A percentile compares a stretch with the other conserved stretches of the same genome.
Evolutionary conservation across 495 filamentous ascomycete genomes (phyloP).

Genomic region (Talaromyces stipitatus): DNA sequence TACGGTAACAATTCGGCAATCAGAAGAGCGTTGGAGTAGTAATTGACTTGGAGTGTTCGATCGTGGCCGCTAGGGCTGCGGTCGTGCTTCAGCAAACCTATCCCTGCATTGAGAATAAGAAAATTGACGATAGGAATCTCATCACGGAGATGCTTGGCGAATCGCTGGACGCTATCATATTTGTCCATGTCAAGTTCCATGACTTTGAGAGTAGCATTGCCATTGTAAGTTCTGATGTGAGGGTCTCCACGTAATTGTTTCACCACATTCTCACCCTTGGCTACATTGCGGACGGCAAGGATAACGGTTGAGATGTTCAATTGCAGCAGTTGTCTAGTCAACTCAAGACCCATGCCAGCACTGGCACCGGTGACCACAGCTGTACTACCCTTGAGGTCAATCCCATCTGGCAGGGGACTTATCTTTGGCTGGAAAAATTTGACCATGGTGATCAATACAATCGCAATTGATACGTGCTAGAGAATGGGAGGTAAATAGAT

Average conservation of each 20-base stretch:
- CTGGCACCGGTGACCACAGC: constrained; percentile 17
- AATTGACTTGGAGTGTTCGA: constrained; percentile 23
- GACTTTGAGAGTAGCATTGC: constrained; percentile 13
- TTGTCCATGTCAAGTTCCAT: constrained; percentile 16
- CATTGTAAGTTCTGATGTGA: constrained; percentile 4
- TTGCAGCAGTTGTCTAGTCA: constrained; percentile 11
- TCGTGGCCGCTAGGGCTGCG: constrained; percentile 23
- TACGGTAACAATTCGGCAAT: constrained; percentile 22
- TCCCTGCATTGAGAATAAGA: constrained; percentile 28
- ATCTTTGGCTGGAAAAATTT: neutral
- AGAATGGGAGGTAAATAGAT: neutral
- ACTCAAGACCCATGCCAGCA: constrained; percentile 15
- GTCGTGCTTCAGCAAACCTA: constrained; percentile 12
- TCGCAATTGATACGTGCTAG: neutral
- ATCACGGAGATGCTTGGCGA: constrained; percentile 13
- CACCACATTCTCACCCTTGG: constrained; percentile 13
- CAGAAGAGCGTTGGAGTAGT: constrained; percentile 25
- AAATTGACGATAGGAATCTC: constrained; percentile 17
- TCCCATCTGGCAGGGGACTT: constrained; percentile 1
- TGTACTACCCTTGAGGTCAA: constrained; percentile 15
- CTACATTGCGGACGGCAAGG: constrained; percentile 17
- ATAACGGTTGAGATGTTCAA: constrained; percentile 12
- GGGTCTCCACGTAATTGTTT: constrained; percentile 6
- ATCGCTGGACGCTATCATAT: constrained; percentile 18
- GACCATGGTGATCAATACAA: neutral